Evolutionary conservation across 2,329 filamentous ascomycete genomes (phyloP).

Genomic region (Chaetomium strumarium): DNA sequence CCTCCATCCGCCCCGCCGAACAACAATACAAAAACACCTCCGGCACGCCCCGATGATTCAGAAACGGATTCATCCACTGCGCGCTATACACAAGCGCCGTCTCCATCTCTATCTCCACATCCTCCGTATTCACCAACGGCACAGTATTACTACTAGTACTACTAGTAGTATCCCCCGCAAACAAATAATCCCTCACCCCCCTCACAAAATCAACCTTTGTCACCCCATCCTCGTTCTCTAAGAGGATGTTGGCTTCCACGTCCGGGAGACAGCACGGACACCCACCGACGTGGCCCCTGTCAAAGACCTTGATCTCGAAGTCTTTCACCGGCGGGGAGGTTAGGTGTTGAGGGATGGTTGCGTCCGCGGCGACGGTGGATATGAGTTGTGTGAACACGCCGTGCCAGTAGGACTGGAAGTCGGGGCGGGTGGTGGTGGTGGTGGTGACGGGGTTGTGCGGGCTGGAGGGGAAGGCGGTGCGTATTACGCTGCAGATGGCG

Average conservation of each 20-base stretch:
- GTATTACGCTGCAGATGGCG: not conserved
- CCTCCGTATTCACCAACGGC: not conserved
- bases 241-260: not conserved
- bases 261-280: slow-evolving; percentile 3
- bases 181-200: slow-evolving; percentile 3
- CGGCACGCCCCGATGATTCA: not conserved
- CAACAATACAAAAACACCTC: not conserved
- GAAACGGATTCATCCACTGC: slow-evolving; percentile 1
- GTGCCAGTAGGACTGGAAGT: slow-evolving; percentile 1
- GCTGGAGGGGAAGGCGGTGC: not conserved
- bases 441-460: not conserved
- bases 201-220: not conserved
- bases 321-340: not conserved
- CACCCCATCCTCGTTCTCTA: not conserved
- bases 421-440: not conserved
- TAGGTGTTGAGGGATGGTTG: not conserved
- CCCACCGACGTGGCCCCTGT: not conserved
- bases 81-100: not conserved
- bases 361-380: not conserved
- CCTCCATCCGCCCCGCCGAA: not conserved
- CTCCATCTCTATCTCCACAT: not conserved
- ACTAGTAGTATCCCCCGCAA: not conserved
- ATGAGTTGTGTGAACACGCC: not conserved
- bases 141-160: too few species aligned
- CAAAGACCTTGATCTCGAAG: slow-evolving; percentile 4